Evolutionary conservation across 495 filamentous ascomycete genomes (phyloP), one percentile per base, ranked within the genome.

Genomic region (Chaetomium cochliodes): DNA sequence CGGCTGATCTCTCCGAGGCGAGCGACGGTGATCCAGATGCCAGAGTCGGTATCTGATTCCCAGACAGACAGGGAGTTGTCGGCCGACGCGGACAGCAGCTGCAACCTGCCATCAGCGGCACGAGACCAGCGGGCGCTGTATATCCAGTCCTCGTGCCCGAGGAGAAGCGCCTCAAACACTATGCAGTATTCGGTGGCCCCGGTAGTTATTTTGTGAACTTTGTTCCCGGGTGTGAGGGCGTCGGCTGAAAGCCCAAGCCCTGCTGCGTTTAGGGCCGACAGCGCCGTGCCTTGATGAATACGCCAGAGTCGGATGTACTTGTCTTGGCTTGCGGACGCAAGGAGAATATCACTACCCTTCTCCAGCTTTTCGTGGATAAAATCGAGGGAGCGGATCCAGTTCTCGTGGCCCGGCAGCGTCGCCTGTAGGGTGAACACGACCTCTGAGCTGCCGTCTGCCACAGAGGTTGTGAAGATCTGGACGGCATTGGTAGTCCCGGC

Each of bases 71-170:
- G 79, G 0, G 94, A 97, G 68, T 94, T 98, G 74, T 99, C 94
- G 18, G 93, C 94, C 16, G 94, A 98, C 2, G 94, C 88, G 15
- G 93, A 90, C 18, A 99, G 86, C 18, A 99, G 85, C 68, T 89
- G 91, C 20, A 88, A 81, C 60, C 79, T 81, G 11, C 78, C 63
- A 51, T 69, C 67, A 18, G 69, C 67, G 28, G 80, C 74, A 12
- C 83, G 82, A 37, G 83, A 81, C 94, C 94, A 99, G 44, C 80
- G 79, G 0, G 90, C 85, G 58, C 90, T 92, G 72, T 96, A 97
- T 26, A 99, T 91, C 94, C 94, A 99, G 70, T 99, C 94, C 69
- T 99, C 94, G 70, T 98, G 96, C 22, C 96, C 94, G 26, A 98
- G 86, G 11, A 99, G 84, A 15, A 99, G 81, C 8, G 96, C 96